These are phyloP conservation scores for Raphanus hybrid DNA, from an alignment of 441 rosid genomes.

Conservation along the genomic window DNA sequence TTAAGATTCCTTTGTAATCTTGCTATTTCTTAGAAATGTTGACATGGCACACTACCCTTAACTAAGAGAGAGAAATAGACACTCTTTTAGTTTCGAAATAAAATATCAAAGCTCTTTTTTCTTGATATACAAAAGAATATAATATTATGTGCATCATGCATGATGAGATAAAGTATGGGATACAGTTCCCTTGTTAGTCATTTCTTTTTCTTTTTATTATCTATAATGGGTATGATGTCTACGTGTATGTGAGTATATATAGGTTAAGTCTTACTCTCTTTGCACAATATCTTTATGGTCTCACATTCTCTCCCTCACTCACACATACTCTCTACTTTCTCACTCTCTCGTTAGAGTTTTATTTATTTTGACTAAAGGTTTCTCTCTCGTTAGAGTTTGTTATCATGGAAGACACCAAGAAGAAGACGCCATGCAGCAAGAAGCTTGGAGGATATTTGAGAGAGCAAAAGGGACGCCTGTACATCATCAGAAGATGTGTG, in stretches of 20 bases:
- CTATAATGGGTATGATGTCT: slow-evolving; percentile 28
- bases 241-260: slow-evolving; percentile 35
- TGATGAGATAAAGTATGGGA: slow-evolving; percentile 39
- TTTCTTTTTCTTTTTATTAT: slow-evolving; percentile 5
- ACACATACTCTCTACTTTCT: neutral
- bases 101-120: slow-evolving; percentile 5
- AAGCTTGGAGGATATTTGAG: slow-evolving; percentile 48
- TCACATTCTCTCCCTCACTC: slow-evolving; percentile 19
- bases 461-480: slow-evolving; percentile 49
- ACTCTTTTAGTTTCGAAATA: neutral
- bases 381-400: slow-evolving; percentile 9
- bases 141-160: slow-evolving; percentile 13
- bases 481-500: slow-evolving; percentile 49
- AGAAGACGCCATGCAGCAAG: slow-evolving; percentile 43
- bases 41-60: slow-evolving; percentile 21
- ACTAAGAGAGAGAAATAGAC: slow-evolving; percentile 8
- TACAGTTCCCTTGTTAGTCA: slow-evolving; percentile 35
- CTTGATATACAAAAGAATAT: slow-evolving; percentile 21
- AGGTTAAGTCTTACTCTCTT: slow-evolving; percentile 28
- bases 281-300: slow-evolving; percentile 26
- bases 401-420: slow-evolving; percentile 39
- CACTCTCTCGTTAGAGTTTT: neutral
- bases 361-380: neutral
- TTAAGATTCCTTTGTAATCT: slow-evolving; percentile 43
- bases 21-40: slow-evolving; percentile 32